Conservation (phyloP, 305 asterid genomes). For the Solanum hybrid region DNA sequence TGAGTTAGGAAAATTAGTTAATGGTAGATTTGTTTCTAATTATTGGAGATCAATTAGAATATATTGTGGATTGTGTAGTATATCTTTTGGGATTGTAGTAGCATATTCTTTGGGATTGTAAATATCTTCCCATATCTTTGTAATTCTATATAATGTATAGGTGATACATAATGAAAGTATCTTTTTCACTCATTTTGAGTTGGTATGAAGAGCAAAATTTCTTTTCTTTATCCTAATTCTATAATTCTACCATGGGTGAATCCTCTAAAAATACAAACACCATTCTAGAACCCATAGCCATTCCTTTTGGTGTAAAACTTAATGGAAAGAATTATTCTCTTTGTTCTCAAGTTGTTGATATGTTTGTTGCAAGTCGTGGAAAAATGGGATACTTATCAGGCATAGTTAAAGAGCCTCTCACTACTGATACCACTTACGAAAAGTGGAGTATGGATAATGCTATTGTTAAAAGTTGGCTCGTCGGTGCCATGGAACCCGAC, state of each 20-base stretch:
- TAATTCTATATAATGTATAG: background rate
- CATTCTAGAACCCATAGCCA: too few relatives aligned
- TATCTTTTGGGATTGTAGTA: background rate
- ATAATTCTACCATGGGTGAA: too few relatives aligned
- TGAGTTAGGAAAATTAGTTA: background rate
- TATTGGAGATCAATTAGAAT: background rate
- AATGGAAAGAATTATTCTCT: too few relatives aligned
- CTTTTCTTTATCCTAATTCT: too few relatives aligned
- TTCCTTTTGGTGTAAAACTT: too few relatives aligned
- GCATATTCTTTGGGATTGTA: background rate
- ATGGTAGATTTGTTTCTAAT: background rate
- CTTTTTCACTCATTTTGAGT: background rate
- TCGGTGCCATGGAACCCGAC: background rate
- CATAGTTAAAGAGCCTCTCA: background rate
- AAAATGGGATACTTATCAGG: background rate
- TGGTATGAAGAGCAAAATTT: too few relatives aligned
- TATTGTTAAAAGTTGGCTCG: background rate
- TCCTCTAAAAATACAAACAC: too few relatives aligned
- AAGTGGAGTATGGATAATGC: background rate
- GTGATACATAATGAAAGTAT: too few relatives aligned
- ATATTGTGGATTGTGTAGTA: background rate
- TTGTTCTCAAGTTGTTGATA: background rate
- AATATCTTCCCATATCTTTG: background rate
- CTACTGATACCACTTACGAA: background rate
- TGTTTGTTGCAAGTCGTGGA: background rate